A percentile compares a stretch with the other conserved stretches of the same genome.
Evolutionary conservation across 352 stramenopile species (phyloP).

Genomic region (Globisporangium ultimum): DNA sequence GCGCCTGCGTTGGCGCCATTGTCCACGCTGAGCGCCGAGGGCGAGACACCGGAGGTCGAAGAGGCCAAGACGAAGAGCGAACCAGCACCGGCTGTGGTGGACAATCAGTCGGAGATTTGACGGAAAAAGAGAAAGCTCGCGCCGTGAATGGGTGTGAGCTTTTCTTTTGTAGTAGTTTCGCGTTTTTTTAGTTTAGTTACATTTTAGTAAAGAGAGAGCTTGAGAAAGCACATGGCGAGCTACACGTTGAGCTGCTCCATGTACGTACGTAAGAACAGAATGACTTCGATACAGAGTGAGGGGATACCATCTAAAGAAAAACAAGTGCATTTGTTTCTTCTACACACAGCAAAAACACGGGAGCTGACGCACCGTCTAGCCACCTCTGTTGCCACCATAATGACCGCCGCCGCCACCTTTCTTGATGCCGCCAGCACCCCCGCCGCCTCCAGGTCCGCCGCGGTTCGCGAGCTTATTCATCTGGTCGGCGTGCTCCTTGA

Average conservation of each 20-base stretch:
- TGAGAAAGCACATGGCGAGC: too few relatives aligned
- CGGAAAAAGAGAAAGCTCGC: constrained; percentile 4
- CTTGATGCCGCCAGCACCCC: background rate
- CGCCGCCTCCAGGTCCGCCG: background rate
- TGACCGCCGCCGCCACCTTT: constrained; percentile 4
- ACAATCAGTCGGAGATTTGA: constrained; percentile 54
- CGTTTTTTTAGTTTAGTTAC: too few relatives aligned
- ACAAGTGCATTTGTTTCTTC: too few relatives aligned
- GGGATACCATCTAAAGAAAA: too few relatives aligned
- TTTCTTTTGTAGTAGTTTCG: too few relatives aligned
- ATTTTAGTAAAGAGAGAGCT: too few relatives aligned
- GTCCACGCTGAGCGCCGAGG: constrained; percentile 17
- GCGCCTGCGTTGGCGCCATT: constrained; percentile 14
- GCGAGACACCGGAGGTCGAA: constrained; percentile 20
- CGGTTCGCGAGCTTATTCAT: constrained; percentile 7
- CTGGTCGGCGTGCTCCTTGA: constrained; percentile 31
- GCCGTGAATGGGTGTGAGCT: background rate
- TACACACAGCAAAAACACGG: too few relatives aligned
- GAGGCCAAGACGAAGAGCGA: constrained; percentile 7
- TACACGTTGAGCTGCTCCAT: too few relatives aligned
- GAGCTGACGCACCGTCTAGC: background rate
- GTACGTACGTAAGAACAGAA: too few relatives aligned
- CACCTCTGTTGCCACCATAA: background rate
- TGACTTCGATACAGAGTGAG: too few relatives aligned
- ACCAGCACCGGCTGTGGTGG: background rate